Conservation (phyloP, 305 asterid genomes). For the Rubia tinctorum region DNA sequence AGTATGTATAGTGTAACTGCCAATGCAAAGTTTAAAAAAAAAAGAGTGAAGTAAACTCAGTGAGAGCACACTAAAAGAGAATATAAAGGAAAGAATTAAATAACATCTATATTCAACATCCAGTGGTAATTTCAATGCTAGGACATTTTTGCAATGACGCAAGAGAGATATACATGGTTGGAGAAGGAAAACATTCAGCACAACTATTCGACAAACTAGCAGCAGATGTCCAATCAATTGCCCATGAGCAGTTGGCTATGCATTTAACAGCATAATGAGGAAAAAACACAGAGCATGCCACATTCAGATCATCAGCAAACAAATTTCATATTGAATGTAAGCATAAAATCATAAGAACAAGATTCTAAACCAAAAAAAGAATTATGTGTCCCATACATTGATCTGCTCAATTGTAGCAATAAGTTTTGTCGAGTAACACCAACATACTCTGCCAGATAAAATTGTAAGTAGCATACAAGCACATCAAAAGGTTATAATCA, state of each 20-base stretch:
- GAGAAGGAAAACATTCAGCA: background rate
- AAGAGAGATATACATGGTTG: background rate
- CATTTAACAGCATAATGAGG: background rate
- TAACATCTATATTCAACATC: background rate
- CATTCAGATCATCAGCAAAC: background rate
- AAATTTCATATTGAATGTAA: background rate
- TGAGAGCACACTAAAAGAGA: background rate
- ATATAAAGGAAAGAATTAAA: background rate
- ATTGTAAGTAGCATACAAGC: background rate
- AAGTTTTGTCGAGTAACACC: background rate
- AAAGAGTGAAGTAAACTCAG: background rate
- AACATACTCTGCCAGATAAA: background rate
- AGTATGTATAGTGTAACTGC: slow-evolving; percentile 85
- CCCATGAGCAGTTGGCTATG: background rate
- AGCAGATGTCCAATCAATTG: background rate
- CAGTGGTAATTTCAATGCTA: background rate
- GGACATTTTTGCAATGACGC: background rate
- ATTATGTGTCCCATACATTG: background rate
- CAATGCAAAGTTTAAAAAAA: background rate
- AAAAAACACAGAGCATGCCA: no score
- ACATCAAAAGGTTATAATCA: background rate
- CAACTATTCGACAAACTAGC: background rate
- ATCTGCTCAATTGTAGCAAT: background rate
- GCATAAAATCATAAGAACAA: background rate
- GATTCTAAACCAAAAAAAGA: background rate